Evolutionary conservation across 345 rosid genomes (phyloP), one percentile per base, ranked within the genome.

Genomic region (Ceriops tagal): DNA sequence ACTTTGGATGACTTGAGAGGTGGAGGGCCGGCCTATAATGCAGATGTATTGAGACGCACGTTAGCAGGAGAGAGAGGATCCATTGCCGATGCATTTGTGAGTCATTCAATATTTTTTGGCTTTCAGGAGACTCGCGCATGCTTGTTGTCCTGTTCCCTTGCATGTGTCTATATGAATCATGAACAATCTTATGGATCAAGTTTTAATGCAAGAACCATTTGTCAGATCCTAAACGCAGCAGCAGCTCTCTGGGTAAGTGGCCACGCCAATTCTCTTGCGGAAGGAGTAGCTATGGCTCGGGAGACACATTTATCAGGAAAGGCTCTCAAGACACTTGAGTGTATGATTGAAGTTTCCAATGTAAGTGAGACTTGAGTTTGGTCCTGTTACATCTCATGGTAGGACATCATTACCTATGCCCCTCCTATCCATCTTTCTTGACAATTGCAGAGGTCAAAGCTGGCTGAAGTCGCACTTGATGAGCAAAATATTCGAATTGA

Each of bases 161-260:
- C 30, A 32, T 30, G 22, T 30, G 19, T 59, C 16, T 11, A 43
- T 13, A 43, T 43, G 49, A 15, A 43, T 13, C 19, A 13, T 31
- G 51, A 22, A n/a, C 30, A 21, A 53, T 60, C 27, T 68, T 65
- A 13, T 71, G 63, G 61, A 56, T 20, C 5, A 7, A 31, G 53
- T 49, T 72, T 64, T 80, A 53, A 64, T 63, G 32, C 9, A 9
- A 22, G 61, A 68, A 66, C 34, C 37, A 57, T 75, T 51, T 65
- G 27, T 62, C 85, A 96, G 99, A 85, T 92, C 76, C 82, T 96
- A n/a, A 92, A 90, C 73, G 92, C 99, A 72, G 99, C 96, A 20
- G 96, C 98, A 15, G 93, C 98, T 58, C 91, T 92, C 15, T 63
- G 88, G 62, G 98, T 96, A 11, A 73, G 89, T 62, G 83, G 87